Evolutionary conservation across 371 early-diverging fungal species (phyloP).

Genomic region (Apophysomyces variabilis): DNA sequence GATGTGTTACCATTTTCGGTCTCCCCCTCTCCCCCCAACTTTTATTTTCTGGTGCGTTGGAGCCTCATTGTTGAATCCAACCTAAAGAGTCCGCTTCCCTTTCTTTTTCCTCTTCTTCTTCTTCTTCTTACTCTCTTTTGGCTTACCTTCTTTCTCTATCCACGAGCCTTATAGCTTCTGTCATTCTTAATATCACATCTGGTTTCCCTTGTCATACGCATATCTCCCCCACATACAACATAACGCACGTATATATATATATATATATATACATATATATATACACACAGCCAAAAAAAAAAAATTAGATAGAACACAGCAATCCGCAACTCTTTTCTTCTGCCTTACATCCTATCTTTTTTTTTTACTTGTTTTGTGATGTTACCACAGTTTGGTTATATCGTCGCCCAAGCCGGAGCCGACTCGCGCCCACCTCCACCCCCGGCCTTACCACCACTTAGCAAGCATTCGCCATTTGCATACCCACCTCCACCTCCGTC

Average conservation of each 20-base stretch:
- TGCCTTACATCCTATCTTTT: slow-evolving; percentile 11
- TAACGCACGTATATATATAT: background rate
- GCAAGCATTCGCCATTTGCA: slow-evolving; percentile 17
- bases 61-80: slow-evolving; percentile 12
- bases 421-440: slow-evolving; percentile 34
- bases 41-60: slow-evolving; percentile 6
- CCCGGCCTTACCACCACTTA: slow-evolving; percentile 12
- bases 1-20: background rate
- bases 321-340: slow-evolving; percentile 4
- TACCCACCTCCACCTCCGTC: slow-evolving; percentile 23
- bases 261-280: slow-evolving; percentile 9
- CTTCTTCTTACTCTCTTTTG: slow-evolving; percentile 3
- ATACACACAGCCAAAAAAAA: slow-evolving; percentile 7
- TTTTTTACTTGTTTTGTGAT: slow-evolving; percentile 37
- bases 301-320: slow-evolving; percentile 5
- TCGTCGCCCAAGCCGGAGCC: slow-evolving; percentile 56
- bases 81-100: slow-evolving; percentile 2
- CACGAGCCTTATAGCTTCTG: background rate
- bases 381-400: slow-evolving; percentile 68
- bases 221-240: slow-evolving; percentile 3
- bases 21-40: background rate
- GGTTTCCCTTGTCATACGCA: slow-evolving; percentile 6
- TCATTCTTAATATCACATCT: slow-evolving; percentile 7
- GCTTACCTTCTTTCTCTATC: slow-evolving; percentile 9
- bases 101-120: slow-evolving; percentile 1